A percentile compares a stretch with the other conserved stretches of the same genome.
Evolutionary conservation across 164 flowering plant genomes (phyloP).

Genomic region (Protea cynaroides): DNA sequence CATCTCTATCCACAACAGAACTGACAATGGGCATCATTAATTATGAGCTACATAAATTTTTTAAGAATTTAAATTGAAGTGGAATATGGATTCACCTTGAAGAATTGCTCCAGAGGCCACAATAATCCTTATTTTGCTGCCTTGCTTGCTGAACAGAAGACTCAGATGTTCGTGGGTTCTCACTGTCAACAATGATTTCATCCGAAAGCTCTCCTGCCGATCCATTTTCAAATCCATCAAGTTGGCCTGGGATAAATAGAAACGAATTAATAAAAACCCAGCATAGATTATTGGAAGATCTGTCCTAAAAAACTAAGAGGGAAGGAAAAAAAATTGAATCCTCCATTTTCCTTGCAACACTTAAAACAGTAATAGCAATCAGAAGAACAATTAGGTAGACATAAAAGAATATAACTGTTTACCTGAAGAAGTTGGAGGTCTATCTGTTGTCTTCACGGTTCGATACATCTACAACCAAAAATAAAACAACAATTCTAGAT

Average conservation of each 20-base stretch:
- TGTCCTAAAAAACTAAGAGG: not conserved
- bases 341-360: not conserved
- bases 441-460: conserved; percentile 93
- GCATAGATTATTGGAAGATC: not conserved
- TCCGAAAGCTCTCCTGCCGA: conserved; percentile 82
- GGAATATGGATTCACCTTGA: conserved; percentile 47
- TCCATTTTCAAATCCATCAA: conserved; percentile 62
- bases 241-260: conserved; percentile 36
- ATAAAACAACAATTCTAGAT: not conserved
- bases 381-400: not conserved
- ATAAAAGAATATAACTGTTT: not conserved
- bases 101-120: conserved; percentile 87
- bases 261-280: not conserved
- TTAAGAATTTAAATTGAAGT: not conserved
- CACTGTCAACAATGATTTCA: conserved; percentile 47
- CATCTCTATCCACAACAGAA: too few relatives aligned
- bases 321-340: not conserved
- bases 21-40: too few relatives aligned
- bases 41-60: too few relatives aligned
- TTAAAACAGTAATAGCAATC: not conserved
- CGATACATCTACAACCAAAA: conserved; percentile 83
- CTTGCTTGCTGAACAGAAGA: conserved; percentile 25
- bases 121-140: conserved; percentile 41
- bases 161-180: conserved; percentile 40
- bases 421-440: conserved; percentile 88